phyloP scores from a whole-genome alignment of 1,284 basidiomycete species.

The Marasmius sp. region DNA sequence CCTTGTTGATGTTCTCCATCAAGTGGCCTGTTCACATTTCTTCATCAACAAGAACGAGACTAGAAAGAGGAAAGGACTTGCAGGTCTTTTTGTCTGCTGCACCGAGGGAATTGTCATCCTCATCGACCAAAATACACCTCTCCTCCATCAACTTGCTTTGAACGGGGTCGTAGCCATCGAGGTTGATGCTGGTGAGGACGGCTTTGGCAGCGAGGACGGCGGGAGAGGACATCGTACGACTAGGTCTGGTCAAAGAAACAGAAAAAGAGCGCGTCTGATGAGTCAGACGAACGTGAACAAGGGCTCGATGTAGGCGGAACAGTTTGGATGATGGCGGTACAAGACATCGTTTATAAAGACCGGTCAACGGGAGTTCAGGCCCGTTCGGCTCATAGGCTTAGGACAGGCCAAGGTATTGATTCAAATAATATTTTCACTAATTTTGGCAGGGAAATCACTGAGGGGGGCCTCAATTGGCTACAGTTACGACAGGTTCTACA shows the following conservation, averaged over 20 bases:
- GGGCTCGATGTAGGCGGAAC: constrained; percentile 1
- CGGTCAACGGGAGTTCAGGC: too few relatives aligned
- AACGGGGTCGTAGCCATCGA: constrained; percentile 76
- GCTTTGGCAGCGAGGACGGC: constrained; percentile 60
- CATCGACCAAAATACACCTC: constrained; percentile 92
- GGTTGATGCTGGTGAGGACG: constrained; percentile 67
- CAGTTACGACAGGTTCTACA: too few relatives aligned
- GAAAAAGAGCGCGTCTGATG: neutral
- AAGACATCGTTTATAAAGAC: too few relatives aligned
- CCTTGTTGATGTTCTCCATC: constrained; percentile 96
- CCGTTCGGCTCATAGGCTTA: too few relatives aligned
- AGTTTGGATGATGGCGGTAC: neutral
- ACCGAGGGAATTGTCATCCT: constrained; percentile 86
- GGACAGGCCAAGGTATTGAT: too few relatives aligned
- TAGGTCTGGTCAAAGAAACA: constrained; percentile 8
- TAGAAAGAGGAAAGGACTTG: constrained; percentile 38
- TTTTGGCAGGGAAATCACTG: too few relatives aligned
- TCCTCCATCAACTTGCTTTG: constrained; percentile 96
- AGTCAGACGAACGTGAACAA: neutral
- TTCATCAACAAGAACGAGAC: neutral
- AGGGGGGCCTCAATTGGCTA: too few relatives aligned
- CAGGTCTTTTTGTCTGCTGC: constrained; percentile 98
- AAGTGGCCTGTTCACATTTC: constrained; percentile 76
- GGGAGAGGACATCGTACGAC: constrained; percentile 48
- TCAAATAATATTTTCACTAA: too few relatives aligned